Percentiles rank a stretch among this genome's conserved stretches.
These are phyloP conservation scores for Globisporangium middletonii DNA, from an alignment of 352 stramenopile genomes.

Conservation along the genomic window DNA sequence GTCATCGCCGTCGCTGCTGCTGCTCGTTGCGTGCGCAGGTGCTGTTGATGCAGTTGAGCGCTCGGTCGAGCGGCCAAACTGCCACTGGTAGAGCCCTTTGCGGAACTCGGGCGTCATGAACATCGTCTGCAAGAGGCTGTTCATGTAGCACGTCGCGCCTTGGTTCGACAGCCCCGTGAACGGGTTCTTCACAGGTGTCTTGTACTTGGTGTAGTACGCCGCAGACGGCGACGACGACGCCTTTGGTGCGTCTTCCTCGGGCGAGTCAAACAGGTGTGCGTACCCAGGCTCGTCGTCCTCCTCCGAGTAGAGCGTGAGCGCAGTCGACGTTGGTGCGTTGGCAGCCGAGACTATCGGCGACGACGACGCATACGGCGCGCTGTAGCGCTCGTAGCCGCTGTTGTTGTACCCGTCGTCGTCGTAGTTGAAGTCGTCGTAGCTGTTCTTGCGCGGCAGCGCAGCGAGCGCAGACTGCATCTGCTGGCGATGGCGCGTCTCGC, in stretches of 20 bases:
- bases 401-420: slow-evolving; percentile 10
- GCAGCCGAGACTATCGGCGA: slow-evolving; percentile 2
- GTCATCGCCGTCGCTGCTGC: slow-evolving; percentile 19
- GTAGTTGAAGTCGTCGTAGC: slow-evolving; percentile 11
- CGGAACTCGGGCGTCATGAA: slow-evolving; percentile 89
- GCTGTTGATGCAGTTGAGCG: slow-evolving; percentile 5
- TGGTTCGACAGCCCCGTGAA: slow-evolving; percentile 88
- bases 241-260: slow-evolving; percentile 10
- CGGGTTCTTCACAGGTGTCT: slow-evolving; percentile 18
- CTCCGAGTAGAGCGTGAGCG: slow-evolving; percentile 40
- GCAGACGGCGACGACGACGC: slow-evolving; percentile 15
- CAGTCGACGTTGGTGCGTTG: slow-evolving; percentile 27
- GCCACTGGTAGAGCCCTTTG: slow-evolving; percentile 73
- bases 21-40: slow-evolving; percentile 19
- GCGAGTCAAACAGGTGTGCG: slow-evolving; percentile 53
- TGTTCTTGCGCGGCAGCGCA: slow-evolving; percentile 19
- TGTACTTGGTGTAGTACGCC: slow-evolving; percentile 5
- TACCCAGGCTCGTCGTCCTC: slow-evolving; percentile 22
- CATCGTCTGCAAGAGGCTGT: slow-evolving; percentile 89
- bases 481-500: slow-evolving; percentile 21
- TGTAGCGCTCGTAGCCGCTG: slow-evolving; percentile 13
- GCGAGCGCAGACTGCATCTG: slow-evolving; percentile 29
- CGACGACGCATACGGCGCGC: slow-evolving; percentile 7
- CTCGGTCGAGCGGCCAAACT: slow-evolving; percentile 13
- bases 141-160: slow-evolving; percentile 93